These are phyloP conservation scores for Amanita brunnescens DNA, from an alignment of 768 basidiomycete species.

Conservation along the genomic window DNA sequence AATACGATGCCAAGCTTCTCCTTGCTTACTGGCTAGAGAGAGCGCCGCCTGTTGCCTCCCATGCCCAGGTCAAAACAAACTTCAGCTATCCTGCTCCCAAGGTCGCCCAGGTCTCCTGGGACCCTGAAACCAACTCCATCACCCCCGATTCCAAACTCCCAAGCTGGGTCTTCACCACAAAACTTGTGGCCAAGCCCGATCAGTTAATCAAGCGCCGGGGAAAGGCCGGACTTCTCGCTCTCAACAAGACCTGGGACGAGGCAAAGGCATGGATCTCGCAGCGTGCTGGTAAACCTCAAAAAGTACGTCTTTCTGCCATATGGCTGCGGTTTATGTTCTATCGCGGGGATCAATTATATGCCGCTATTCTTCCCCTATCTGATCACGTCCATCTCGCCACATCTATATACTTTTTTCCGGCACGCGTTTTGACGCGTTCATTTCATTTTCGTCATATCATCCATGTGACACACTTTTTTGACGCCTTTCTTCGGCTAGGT, in stretches of 20 bases:
- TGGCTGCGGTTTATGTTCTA: not conserved
- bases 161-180: conserved; percentile 72
- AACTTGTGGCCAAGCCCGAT: conserved; percentile 95
- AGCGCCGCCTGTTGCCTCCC: conserved; percentile 69
- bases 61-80: conserved; percentile 42
- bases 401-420: conserved; percentile 5
- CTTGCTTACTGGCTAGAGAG: conserved; percentile 96
- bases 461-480: conserved; percentile 9
- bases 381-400: conserved; percentile 11
- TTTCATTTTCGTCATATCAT: not conserved
- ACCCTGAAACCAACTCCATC: conserved; percentile 51
- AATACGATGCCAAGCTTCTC: conserved; percentile 98
- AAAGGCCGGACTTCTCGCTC: conserved; percentile 89
- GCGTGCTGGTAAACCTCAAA: conserved; percentile 87
- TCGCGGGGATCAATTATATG: conserved; percentile 2
- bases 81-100: conserved; percentile 60
- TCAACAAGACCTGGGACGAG: conserved; percentile 90
- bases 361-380: conserved; percentile 8
- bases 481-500: conserved; percentile 42
- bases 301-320: conserved; percentile 41
- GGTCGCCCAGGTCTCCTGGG: conserved; percentile 87
- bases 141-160: conserved; percentile 52
- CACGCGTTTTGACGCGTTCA: conserved; percentile 17
- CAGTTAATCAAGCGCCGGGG: conserved; percentile 99
- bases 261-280: conserved; percentile 82